Evolutionary conservation across 345 rosid genomes (phyloP).

Genomic region (Linum usitatissimum): DNA sequence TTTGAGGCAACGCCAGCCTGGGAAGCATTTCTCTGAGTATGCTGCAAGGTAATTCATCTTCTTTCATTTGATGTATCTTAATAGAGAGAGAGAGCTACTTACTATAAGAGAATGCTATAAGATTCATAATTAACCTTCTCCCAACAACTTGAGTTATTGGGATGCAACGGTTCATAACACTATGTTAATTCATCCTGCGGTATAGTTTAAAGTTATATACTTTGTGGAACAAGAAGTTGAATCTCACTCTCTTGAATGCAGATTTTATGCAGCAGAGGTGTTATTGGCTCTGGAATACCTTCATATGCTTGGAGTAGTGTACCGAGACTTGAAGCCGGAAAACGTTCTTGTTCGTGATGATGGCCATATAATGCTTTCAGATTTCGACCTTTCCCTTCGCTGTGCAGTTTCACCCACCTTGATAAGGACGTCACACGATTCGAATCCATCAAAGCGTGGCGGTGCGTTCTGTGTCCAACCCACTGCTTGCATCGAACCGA

Average conservation of each 20-base stretch:
- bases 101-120: too few species aligned
- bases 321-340: slow-evolving; percentile 96
- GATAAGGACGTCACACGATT: slow-evolving; percentile 45
- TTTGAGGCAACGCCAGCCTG: slow-evolving; percentile 87
- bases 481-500: slow-evolving; percentile 73
- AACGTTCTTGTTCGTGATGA: slow-evolving; percentile 97
- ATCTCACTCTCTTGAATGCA: slow-evolving; percentile 22
- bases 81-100: too few species aligned
- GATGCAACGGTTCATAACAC: too few species aligned
- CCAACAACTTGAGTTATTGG: too few species aligned
- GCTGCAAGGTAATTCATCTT: slow-evolving; percentile 64
- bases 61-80: background rate
- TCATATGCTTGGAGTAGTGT: slow-evolving; percentile 97
- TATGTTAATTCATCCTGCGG: too few species aligned
- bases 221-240: background rate
- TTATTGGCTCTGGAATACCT: slow-evolving; percentile 93
- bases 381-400: slow-evolving; percentile 88
- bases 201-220: too few species aligned
- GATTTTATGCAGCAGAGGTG: slow-evolving; percentile 96
- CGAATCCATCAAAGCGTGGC: slow-evolving; percentile 58
- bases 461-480: slow-evolving; percentile 83
- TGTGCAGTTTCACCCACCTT: slow-evolving; percentile 90
- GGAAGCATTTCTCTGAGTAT: slow-evolving; percentile 90
- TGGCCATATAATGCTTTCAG: slow-evolving; percentile 98
- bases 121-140: too few species aligned